Evolutionary conservation across 2,329 filamentous ascomycete genomes (phyloP), one percentile per base, ranked within the genome.

Genomic region (Cryphonectria parasitica): DNA sequence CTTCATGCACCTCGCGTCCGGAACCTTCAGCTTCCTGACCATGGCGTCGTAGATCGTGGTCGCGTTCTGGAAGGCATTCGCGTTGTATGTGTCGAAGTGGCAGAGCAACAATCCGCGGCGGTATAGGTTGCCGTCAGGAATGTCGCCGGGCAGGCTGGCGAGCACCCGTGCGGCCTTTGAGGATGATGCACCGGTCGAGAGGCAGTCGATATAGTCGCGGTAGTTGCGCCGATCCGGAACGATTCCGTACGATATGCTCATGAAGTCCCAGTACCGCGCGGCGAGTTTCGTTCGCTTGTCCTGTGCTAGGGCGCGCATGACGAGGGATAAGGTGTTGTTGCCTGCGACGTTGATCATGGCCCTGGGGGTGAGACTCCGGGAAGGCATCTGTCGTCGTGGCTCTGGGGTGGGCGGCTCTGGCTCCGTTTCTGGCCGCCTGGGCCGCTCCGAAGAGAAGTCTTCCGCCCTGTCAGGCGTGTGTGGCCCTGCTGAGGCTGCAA

Each of bases 181-280:
- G 75, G 92, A 95, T 60, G 90, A 87, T 71, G 91, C 90, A 58
- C 88, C 89, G 45, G 86, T 79, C 66, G 89, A 88, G 49, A 96
- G 85, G 58, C 92, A 80, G 67, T 88, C 87, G 22, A 98, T 84
- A 76, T 93, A 90, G 73, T 85, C 83, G 74, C 89, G 84, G 81
- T 90, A 92, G 77, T 93, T 94, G 73, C 90, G 86, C 11, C 83
- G 76, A 78, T 98, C 95, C 0, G 95, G 94, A 2, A 83, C 77
- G 71, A 98, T 81, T n/a, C 81, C 81, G 78, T 89, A 86, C 17
- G 84, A 80, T 1, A 83, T 78, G 8, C 91, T 92, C 70, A 98
- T 82, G 7, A 91, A 77, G 25, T 91, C 83, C 95, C 95, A 98
- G 80, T 98, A 98, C 43, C 85, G 85, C 67, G 87, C 81, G n/a